Conservation (phyloP, 75 land plant genomes). For the Sequoia sempervirens region DNA sequence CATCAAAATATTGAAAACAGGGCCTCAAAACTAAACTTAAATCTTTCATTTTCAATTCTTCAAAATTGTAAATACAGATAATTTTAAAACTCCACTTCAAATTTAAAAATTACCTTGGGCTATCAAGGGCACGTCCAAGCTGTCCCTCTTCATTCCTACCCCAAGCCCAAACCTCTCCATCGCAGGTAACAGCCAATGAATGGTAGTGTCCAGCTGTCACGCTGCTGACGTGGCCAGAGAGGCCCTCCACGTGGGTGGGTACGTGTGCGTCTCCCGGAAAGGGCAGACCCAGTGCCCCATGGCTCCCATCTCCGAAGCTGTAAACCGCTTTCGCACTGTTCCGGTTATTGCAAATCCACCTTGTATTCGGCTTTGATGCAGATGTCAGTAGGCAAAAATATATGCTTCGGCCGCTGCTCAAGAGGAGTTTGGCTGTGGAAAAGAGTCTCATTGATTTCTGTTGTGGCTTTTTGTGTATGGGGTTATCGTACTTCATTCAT, state of each 20-base stretch:
- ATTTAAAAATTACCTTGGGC: slow-evolving; percentile 27
- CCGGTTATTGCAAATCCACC: not conserved
- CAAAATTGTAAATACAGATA: not conserved
- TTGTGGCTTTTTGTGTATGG: no score
- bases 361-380: not conserved
- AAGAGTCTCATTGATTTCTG: not conserved
- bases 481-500: no score
- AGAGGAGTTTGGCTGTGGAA: not conserved
- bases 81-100: no score
- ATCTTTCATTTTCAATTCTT: not conserved
- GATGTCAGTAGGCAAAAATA: not conserved
- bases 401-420: not conserved
- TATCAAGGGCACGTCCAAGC: slow-evolving; percentile 53
- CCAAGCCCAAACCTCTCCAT: slow-evolving; percentile 90
- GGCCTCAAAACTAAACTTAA: not conserved
- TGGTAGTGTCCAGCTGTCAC: slow-evolving; percentile 89
- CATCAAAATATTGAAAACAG: not conserved
- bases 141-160: slow-evolving; percentile 87
- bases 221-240: slow-evolving; percentile 45
- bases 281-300: slow-evolving; percentile 80
- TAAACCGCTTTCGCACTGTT: slow-evolving; percentile 31
- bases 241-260: slow-evolving; percentile 51
- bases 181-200: slow-evolving; percentile 66
- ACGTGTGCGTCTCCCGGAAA: slow-evolving; percentile 61
- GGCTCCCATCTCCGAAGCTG: slow-evolving; percentile 92